Percentiles rank a stretch among this genome's conserved stretches.
Conservation (phyloP, 2,329 filamentous ascomycete genomes). For the Sarocladium kiliense region DNA sequence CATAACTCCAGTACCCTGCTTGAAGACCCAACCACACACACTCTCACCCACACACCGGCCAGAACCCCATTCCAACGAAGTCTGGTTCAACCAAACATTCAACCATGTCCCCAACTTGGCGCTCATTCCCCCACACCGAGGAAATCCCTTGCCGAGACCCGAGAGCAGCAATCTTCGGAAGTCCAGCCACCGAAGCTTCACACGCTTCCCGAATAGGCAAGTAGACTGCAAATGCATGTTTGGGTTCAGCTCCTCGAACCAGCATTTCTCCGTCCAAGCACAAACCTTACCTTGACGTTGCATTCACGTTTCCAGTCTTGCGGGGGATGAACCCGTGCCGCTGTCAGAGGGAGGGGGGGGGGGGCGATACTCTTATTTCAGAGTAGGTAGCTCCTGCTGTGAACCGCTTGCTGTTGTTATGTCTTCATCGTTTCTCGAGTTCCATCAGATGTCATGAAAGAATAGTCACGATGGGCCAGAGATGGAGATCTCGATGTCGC, state of each 20-base stretch:
- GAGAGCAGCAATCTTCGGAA: slow-evolving; percentile 6
- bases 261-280: too few relatives aligned
- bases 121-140: neutral
- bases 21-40: too few relatives aligned
- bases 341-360: neutral
- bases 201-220: slow-evolving; percentile 2
- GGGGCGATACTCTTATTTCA: neutral
- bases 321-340: neutral
- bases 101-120: neutral
- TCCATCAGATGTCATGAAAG: neutral
- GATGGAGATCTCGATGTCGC: slow-evolving; percentile 1
- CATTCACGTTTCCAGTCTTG: neutral
- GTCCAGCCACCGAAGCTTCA: neutral
- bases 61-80: too few relatives aligned
- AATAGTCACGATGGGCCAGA: neutral
- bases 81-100: neutral
- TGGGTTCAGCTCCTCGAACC: neutral
- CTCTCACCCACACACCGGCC: too few relatives aligned
- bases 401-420: neutral
- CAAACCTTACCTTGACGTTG: too few relatives aligned
- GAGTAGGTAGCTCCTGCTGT: too few relatives aligned
- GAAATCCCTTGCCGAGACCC: neutral
- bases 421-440: neutral
- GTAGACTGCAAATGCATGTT: neutral
- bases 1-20: too few relatives aligned